These are phyloP conservation scores for Ascochyta fabae DNA, from an alignment of 2,329 filamentous ascomycete genomes.

Conservation along the genomic window DNA sequence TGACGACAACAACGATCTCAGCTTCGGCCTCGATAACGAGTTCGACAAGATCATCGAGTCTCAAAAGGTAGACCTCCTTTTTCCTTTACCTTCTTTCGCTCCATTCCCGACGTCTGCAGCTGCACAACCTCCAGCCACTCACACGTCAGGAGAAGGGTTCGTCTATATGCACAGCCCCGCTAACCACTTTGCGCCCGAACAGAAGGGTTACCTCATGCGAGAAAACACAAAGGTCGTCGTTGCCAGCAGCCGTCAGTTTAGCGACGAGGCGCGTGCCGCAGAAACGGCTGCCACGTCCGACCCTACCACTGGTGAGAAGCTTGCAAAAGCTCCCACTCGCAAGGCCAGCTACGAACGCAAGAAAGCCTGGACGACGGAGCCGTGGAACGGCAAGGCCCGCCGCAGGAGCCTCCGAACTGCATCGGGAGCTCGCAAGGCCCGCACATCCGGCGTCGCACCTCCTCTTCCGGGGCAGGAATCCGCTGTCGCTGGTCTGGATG, in stretches of 20 bases:
- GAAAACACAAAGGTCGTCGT: constrained; percentile 98
- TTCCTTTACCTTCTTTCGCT: constrained; percentile 45
- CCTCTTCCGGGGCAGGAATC: constrained; percentile 89
- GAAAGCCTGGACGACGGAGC: constrained; percentile 94
- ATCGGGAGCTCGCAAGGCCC: constrained; percentile 66
- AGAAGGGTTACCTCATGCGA: constrained; percentile 98
- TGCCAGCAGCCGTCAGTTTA: constrained; percentile 72
- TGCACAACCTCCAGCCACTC: constrained; percentile 27
- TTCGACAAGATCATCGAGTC: constrained; percentile 94
- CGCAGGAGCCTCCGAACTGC: constrained; percentile 68
- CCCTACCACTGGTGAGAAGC: constrained; percentile 38
- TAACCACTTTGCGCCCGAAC: constrained; percentile 62
- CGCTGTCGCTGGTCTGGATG: constrained; percentile 69
- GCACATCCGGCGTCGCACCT: constrained; percentile 69
- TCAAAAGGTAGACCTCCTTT: constrained; percentile 81
- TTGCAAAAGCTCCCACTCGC: constrained; percentile 73
- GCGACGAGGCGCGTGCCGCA: constrained; percentile 66
- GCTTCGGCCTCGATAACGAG: constrained; percentile 86
- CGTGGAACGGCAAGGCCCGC: constrained; percentile 86
- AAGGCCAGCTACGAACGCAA: constrained; percentile 70
- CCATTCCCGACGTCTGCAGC: constrained; percentile 36
- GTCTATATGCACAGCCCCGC: constrained; percentile 46
- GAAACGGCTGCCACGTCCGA: constrained; percentile 42
- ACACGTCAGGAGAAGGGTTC: constrained; percentile 39
- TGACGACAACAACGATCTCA: constrained; percentile 72